phyloP scores from a whole-genome alignment of 176 grass and related monocot species.

The Bromus sterilis region DNA sequence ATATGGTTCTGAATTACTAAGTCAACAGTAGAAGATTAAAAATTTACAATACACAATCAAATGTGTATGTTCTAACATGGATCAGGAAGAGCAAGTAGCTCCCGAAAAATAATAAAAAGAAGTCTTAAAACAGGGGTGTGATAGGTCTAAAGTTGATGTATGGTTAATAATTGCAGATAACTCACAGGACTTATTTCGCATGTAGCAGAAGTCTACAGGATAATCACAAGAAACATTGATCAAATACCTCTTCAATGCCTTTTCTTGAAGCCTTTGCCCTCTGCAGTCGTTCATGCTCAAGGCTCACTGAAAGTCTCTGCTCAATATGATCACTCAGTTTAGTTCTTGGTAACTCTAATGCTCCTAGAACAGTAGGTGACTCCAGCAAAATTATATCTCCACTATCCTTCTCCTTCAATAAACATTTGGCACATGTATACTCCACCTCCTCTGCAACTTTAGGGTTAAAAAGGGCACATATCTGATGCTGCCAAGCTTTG shows the following conservation, averaged over 20 bases:
- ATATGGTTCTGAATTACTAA: not conserved
- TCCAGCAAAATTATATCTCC: constrained; percentile 26
- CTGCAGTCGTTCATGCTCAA: constrained; percentile 53
- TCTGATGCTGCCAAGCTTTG: constrained; percentile 91
- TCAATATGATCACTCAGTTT: constrained; percentile 88
- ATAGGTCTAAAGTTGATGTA: not conserved
- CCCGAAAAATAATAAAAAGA: not conserved
- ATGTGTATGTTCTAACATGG: not conserved
- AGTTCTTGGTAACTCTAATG: constrained; percentile 67
- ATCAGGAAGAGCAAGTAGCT: not conserved
- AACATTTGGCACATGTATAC: constrained; percentile 84
- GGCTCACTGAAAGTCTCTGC: constrained; percentile 62
- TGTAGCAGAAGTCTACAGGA: not conserved
- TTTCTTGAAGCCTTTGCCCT: constrained; percentile 55
- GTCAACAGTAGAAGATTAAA: not conserved
- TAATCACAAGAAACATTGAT: constrained; percentile 5
- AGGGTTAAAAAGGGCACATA: constrained; percentile 91
- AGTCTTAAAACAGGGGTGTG: not conserved
- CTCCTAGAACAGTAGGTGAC: constrained; percentile 51
- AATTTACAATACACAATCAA: not conserved
- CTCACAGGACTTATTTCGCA: not conserved
- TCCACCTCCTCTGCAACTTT: constrained; percentile 56
- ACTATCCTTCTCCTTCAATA: constrained; percentile 56
- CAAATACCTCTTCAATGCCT: constrained; percentile 65
- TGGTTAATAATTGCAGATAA: not conserved